These are phyloP conservation scores for Astragalus glycyphyllos DNA, from an alignment of 306 rosid genomes.

Conservation along the genomic window DNA sequence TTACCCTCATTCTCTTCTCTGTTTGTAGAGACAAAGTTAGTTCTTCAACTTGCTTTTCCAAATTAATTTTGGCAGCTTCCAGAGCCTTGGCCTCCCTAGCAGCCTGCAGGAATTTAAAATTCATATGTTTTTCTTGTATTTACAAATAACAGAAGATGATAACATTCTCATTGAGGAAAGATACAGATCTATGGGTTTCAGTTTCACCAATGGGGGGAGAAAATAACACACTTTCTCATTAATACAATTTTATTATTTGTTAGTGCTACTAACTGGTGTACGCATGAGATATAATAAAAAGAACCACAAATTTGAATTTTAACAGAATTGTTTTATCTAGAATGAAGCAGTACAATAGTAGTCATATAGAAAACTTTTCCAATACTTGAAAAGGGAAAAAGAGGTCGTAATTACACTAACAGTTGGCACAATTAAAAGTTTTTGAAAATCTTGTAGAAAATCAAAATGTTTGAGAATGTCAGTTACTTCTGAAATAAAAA, in stretches of 20 bases:
- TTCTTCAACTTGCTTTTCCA: constrained; percentile 91
- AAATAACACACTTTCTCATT: constrained; percentile 2
- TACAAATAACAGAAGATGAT: constrained; percentile 12
- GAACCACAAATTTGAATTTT: constrained; percentile 13
- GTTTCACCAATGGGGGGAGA: no score
- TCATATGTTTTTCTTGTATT: constrained; percentile 8
- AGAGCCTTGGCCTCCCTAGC: constrained; percentile 92
- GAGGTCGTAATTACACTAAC: no score
- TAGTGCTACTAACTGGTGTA: constrained; percentile 8
- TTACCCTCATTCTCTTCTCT: constrained; percentile 86
- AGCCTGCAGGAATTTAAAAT: constrained; percentile 58
- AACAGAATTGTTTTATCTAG: constrained; percentile 3
- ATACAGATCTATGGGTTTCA: constrained; percentile 23
- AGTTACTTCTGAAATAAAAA: constrained; percentile 33
- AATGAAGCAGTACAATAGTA: background rate
- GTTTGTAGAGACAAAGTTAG: constrained; percentile 62
- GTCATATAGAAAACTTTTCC: background rate
- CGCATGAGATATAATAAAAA: constrained; percentile 7
- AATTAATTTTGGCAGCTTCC: constrained; percentile 78
- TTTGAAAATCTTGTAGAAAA: background rate
- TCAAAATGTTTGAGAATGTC: background rate
- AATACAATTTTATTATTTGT: constrained; percentile 12
- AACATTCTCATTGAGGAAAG: constrained; percentile 2
- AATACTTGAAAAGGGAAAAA: no score
- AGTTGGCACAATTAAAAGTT: background rate